Conservation (phyloP, 768 basidiomycete species). For the Lentinula aciculospora region DNA sequence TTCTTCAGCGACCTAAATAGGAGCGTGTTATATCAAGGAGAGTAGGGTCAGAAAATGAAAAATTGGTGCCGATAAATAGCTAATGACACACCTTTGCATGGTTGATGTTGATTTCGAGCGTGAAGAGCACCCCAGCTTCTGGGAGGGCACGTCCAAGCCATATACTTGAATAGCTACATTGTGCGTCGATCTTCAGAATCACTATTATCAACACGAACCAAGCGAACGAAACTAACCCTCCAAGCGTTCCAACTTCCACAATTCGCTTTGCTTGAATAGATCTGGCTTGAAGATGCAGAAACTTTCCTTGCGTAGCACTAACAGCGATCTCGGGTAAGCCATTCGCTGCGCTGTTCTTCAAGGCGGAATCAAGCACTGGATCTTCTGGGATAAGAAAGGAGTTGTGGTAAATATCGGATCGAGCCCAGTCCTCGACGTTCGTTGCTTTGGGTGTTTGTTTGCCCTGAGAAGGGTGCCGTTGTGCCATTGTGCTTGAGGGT, state of each 20-base stretch:
- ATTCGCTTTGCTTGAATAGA: constrained; percentile 40
- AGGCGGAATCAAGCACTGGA: constrained; percentile 19
- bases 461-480: background rate
- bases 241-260: constrained; percentile 49
- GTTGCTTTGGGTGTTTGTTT: constrained; percentile 31
- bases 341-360: constrained; percentile 23
- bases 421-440: background rate
- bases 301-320: constrained; percentile 37
- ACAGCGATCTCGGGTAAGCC: constrained; percentile 30
- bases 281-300: constrained; percentile 35
- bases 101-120: constrained; percentile 40
- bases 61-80: background rate
- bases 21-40: no score
- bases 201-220: background rate
- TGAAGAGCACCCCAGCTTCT: constrained; percentile 40
- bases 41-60: background rate
- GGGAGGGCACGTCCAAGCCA: constrained; percentile 44
- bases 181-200: no score
- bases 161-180: constrained; percentile 35
- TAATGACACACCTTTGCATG: constrained; percentile 38
- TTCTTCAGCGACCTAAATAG: constrained; percentile 46
- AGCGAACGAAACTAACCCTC: constrained; percentile 28
- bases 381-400: constrained; percentile 29
- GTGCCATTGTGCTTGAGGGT: background rate
- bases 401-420: constrained; percentile 23